Conservation (phyloP, 441 rosid genomes). For the Rhodomyrtus psidioides region DNA sequence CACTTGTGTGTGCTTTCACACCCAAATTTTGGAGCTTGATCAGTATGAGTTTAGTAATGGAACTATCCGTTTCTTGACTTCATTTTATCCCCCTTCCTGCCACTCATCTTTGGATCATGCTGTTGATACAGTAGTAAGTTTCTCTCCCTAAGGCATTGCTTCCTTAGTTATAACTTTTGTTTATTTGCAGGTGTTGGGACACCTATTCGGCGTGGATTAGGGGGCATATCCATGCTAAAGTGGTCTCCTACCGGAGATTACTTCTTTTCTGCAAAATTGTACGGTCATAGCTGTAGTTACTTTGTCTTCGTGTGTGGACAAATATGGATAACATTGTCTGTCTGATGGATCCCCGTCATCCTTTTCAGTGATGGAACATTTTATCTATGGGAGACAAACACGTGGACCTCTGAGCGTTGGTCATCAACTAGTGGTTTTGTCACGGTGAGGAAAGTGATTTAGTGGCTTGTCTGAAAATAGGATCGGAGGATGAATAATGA, state of each 20-base stretch:
- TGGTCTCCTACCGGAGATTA: conserved; percentile 98
- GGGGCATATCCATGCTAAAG: conserved; percentile 78
- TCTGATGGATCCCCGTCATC: conserved; percentile 5
- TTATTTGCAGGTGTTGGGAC: conserved; percentile 61
- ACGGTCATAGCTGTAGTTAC: conserved; percentile 13
- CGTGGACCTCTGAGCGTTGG: conserved; percentile 97
- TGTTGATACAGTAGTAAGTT: not conserved
- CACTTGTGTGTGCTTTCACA: not conserved
- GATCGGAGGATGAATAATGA: not conserved
- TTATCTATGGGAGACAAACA: conserved; percentile 98
- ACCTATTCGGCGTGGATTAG: conserved; percentile 85
- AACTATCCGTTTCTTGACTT: not conserved
- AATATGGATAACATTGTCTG: not conserved
- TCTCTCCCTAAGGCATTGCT: not conserved
- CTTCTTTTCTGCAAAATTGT: conserved; percentile 92
- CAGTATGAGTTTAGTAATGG: not conserved
- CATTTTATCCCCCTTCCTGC: not conserved
- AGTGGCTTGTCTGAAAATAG: not conserved
- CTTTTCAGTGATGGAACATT: conserved; percentile 79
- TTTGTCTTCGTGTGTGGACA: not conserved
- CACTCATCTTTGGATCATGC: not conserved
- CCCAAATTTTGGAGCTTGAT: not conserved
- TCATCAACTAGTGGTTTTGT: conserved; percentile 84
- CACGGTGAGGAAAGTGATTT: conserved; percentile 35
- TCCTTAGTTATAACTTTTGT: not conserved